Evolutionary conservation across 495 filamentous ascomycete genomes (phyloP), one percentile per base, ranked within the genome.

Genomic region (Melanomma pulvis-pyrius): DNA sequence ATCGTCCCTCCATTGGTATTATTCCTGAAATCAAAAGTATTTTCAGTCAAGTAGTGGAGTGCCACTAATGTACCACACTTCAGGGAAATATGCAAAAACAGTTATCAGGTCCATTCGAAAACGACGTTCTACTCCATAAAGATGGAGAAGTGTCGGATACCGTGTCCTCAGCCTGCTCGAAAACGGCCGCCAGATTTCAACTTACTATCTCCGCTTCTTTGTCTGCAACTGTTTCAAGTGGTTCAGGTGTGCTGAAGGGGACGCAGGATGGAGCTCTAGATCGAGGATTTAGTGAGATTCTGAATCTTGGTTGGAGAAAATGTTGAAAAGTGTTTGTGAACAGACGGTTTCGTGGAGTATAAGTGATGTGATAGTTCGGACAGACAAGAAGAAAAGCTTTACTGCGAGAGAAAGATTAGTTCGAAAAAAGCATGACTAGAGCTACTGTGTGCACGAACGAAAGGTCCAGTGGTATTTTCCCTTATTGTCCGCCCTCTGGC

Each of bases 231-330:
- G 41, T 29, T 30, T 24, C 58, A 51, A 50, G 36, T 22, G 13
- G 50, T 24, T 1, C 32, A 8, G 65, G 65, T 7, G 12, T 61
- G 9, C 57, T 67, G 15, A n/a, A 55, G 51, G 65, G 65, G 4
- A 51, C 56, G 36, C 39, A 44, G 39, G 39, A 44, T 44, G 39
- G 39, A 44, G 46, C 65, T 19, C 17, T 32, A n/a, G 51, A 62
- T 56, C n/a, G 32, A 9, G 15, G 30, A 32, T 61, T 67, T 32
- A 49, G 51, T 2, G 49, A 67, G 65, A 26, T 62, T n/a, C 39
- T 67, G 4, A 67, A 67, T 67, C 46, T 67, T 12, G 50, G n/a
- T 15, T 67, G 65, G 65, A 61, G 39, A 25, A 67, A 67, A 22
- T 67, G 65, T 39, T 61, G 48, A 59, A 44, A 22, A 24, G 50